These are phyloP conservation scores for Neopestalotiopsis rosae DNA, from an alignment of 2,329 filamentous ascomycete genomes.

Conservation along the genomic window DNA sequence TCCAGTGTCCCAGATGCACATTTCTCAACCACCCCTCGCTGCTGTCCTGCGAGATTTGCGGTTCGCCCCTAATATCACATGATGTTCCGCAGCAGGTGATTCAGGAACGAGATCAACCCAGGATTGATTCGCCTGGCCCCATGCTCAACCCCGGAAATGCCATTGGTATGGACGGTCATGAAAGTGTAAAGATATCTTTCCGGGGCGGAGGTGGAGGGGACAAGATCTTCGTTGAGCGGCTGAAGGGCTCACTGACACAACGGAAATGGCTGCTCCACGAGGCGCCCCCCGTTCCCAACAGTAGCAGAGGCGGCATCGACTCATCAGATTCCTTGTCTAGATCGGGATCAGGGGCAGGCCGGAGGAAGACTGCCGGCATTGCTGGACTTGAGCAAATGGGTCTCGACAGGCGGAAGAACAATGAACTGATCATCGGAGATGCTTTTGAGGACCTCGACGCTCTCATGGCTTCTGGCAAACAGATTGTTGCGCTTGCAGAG, in stretches of 20 bases:
- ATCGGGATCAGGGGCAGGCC: slow-evolving; percentile 32
- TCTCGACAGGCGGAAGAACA: slow-evolving; percentile 85
- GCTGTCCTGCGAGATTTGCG: slow-evolving; percentile 87
- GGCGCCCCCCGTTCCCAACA: slow-evolving; percentile 83
- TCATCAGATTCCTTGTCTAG: slow-evolving; percentile 36
- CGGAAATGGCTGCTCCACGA: slow-evolving; percentile 93
- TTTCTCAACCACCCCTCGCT: slow-evolving; percentile 93
- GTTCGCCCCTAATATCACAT: slow-evolving; percentile 71
- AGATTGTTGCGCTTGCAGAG: slow-evolving; percentile 92
- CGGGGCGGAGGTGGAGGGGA: slow-evolving; percentile 88
- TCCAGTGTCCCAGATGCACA: slow-evolving; percentile 85
- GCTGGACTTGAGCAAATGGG: slow-evolving; percentile 89
- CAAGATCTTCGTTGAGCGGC: slow-evolving; percentile 85
- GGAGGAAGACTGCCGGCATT: slow-evolving; percentile 78
- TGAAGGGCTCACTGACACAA: slow-evolving; percentile 88
- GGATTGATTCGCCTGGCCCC: slow-evolving; percentile 81
- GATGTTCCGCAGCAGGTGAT: slow-evolving; percentile 45
- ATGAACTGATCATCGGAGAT: slow-evolving; percentile 88
- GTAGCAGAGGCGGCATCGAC: slow-evolving; percentile 45
- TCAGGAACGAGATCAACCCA: slow-evolving; percentile 42
- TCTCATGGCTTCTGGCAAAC: slow-evolving; percentile 95
- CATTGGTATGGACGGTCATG: slow-evolving; percentile 60
- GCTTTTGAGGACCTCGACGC: slow-evolving; percentile 97
- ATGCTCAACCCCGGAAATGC: slow-evolving; percentile 52
- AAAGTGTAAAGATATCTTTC: slow-evolving; percentile 91